Percentiles rank a stretch among this genome's conserved stretches.
Conservation (phyloP, 208 protist species). For the Angomonas desouzai region DNA sequence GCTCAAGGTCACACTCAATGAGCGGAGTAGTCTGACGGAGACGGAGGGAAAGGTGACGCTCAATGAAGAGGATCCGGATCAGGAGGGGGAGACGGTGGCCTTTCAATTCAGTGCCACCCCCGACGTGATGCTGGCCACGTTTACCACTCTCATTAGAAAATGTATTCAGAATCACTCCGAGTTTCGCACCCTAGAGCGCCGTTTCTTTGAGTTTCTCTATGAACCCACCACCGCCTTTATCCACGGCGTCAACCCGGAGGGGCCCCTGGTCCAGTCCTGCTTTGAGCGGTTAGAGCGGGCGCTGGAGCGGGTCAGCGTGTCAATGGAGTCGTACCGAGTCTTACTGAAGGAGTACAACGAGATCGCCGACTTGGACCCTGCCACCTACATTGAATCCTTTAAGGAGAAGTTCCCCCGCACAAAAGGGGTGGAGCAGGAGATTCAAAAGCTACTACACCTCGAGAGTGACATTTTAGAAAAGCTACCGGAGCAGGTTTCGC, state of each 20-base stretch:
- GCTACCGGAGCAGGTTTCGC: constrained; percentile 59
- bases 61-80: neutral
- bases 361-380: constrained; percentile 74
- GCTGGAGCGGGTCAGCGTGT: constrained; percentile 35
- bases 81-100: neutral
- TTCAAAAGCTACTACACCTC: constrained; percentile 56
- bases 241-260: constrained; percentile 33
- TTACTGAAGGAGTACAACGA: constrained; percentile 69
- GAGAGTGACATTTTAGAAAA: constrained; percentile 52
- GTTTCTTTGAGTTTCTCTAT: constrained; percentile 90
- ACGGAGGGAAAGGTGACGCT: neutral
- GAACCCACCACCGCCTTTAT: constrained; percentile 75
- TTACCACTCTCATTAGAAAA: constrained; percentile 71
- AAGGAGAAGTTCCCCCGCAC: constrained; percentile 59
- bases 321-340: constrained; percentile 69
- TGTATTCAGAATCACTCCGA: constrained; percentile 69
- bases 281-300: constrained; percentile 46
- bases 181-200: constrained; percentile 87
- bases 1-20: constrained; percentile 24
- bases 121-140: constrained; percentile 51
- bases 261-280: constrained; percentile 55
- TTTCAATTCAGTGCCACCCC: constrained; percentile 57
- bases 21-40: neutral
- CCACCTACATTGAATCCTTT: constrained; percentile 67
- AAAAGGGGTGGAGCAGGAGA: constrained; percentile 71